These are phyloP conservation scores for Saussurea involucrata DNA, from an alignment of 129 eudicot species.

Conservation along the genomic window DNA sequence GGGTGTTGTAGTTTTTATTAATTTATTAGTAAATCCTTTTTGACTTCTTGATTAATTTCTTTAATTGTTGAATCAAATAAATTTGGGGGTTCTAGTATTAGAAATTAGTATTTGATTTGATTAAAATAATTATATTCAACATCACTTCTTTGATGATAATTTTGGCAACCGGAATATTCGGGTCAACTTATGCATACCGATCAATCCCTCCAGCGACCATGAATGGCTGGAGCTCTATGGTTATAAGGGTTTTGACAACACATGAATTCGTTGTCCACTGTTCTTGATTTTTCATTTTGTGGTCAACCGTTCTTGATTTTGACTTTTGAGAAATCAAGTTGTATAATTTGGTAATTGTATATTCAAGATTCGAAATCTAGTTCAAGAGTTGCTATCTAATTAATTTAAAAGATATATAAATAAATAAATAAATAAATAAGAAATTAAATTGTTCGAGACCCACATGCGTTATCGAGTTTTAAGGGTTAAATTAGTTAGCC, in stretches of 20 bases:
- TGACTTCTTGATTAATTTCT: neutral
- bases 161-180: neutral
- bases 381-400: constrained; percentile 5
- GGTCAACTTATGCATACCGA: neutral
- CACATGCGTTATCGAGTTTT: neutral
- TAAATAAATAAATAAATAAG: neutral
- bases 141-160: constrained; percentile 12
- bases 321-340: constrained; percentile 16
- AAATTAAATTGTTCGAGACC: neutral
- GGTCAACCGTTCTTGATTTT: constrained; percentile 22
- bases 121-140: neutral
- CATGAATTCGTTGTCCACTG: neutral
- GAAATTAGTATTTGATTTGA: neutral
- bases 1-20: neutral
- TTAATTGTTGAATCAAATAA: constrained; percentile 13
- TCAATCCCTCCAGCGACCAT: neutral
- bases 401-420: neutral
- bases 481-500: neutral
- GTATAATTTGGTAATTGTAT: constrained; percentile 23
- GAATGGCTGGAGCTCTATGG: neutral
- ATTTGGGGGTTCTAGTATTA: constrained; percentile 19
- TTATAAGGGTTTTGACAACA: neutral
- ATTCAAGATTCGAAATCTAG: constrained; percentile 20
- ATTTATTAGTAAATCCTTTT: neutral
- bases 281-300: neutral